These are phyloP conservation scores for Naumovozyma baii DNA, from an alignment of 805 yeast species.

Conservation along the genomic window DNA sequence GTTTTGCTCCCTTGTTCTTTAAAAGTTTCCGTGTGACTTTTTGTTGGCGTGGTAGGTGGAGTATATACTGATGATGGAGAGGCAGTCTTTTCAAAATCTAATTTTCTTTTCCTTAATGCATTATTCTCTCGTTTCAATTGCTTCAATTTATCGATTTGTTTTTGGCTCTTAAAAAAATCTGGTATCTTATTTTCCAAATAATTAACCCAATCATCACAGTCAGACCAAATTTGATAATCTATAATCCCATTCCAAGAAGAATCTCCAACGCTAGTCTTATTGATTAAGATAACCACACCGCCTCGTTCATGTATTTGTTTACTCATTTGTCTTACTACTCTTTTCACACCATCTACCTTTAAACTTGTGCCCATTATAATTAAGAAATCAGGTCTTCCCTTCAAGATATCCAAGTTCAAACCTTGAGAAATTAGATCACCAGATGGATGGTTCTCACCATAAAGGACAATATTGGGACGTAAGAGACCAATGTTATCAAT, in stretches of 20 bases:
- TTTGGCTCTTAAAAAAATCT: slow-evolving; percentile 50
- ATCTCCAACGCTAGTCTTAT: slow-evolving; percentile 53
- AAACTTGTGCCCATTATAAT: slow-evolving; percentile 90
- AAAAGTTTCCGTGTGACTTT: too few relatives aligned
- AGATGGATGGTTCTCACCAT: slow-evolving; percentile 90
- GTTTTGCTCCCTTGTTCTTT: too few relatives aligned
- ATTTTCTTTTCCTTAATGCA: slow-evolving; percentile 19
- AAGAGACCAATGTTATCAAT: slow-evolving; percentile 60
- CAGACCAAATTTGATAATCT: slow-evolving; percentile 71
- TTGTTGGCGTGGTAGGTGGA: slow-evolving; percentile 28
- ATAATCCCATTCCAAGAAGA: slow-evolving; percentile 60
- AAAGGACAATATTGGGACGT: slow-evolving; percentile 82
- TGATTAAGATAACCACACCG: slow-evolving; percentile 70
- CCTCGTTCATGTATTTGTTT: slow-evolving; percentile 64
- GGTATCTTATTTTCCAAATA: slow-evolving; percentile 47
- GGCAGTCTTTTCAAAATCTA: slow-evolving; percentile 5
- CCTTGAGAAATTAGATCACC: slow-evolving; percentile 72
- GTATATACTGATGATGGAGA: slow-evolving; percentile 10
- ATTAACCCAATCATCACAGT: slow-evolving; percentile 75
- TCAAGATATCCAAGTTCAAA: slow-evolving; percentile 48
- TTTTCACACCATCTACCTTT: slow-evolving; percentile 81
- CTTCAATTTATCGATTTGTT: slow-evolving; percentile 24
- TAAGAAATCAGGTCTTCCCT: slow-evolving; percentile 61
- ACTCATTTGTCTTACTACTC: slow-evolving; percentile 60
- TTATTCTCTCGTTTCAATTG: slow-evolving; percentile 27